phyloP scores from a whole-genome alignment of 352 stramenopile genomes.

The Globisporangium barbulae region DNA sequence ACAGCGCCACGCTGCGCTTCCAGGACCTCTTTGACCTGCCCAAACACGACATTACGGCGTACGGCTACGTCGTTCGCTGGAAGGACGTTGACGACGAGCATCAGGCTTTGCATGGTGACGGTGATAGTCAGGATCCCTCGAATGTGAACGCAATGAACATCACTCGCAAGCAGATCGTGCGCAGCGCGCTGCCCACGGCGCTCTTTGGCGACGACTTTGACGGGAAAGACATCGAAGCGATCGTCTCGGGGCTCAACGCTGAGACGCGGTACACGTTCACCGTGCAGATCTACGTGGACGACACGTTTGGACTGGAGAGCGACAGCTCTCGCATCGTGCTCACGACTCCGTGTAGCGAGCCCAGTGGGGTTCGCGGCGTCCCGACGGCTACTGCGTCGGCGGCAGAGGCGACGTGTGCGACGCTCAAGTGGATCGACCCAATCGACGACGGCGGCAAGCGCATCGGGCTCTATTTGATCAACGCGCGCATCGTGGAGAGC shows the following conservation, averaged over 20 bases:
- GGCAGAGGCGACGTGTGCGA: constrained; percentile 29
- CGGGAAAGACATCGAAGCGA: constrained; percentile 65
- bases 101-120: too few species aligned
- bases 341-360: constrained; percentile 38
- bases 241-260: constrained; percentile 41
- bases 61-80: constrained; percentile 70
- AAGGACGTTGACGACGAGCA: constrained; percentile 19
- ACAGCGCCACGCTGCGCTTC: constrained; percentile 51
- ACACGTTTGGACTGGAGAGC: constrained; percentile 47
- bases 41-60: constrained; percentile 60
- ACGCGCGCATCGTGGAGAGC: constrained; percentile 15
- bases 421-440: constrained; percentile 53
- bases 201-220: constrained; percentile 80
- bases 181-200: constrained; percentile 55
- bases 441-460: constrained; percentile 50
- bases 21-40: constrained; percentile 69
- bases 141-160: constrained; percentile 39
- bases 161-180: constrained; percentile 42
- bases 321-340: constrained; percentile 41
- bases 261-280: constrained; percentile 72
- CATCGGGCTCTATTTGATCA: constrained; percentile 45
- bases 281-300: constrained; percentile 62
- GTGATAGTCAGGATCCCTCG: not conserved
- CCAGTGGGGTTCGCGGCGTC: constrained; percentile 39
- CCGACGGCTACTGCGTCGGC: constrained; percentile 19